phyloP scores from a whole-genome alignment of 208 protist species.

The Leptomonas pyrrhocoris region DNA sequence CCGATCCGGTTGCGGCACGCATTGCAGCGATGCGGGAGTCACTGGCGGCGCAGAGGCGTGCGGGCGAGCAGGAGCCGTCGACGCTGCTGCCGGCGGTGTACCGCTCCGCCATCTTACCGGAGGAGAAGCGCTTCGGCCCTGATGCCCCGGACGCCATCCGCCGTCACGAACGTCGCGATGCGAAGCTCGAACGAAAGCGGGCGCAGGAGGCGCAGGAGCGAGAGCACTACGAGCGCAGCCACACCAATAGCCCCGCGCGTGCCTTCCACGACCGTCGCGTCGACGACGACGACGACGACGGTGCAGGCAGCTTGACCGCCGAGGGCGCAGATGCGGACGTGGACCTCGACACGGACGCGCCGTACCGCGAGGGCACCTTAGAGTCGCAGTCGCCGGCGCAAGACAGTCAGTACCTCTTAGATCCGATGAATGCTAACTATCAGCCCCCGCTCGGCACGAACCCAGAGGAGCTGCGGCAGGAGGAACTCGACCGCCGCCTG shows the following conservation, averaged over 20 bases:
- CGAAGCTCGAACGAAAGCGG: constrained; percentile 74
- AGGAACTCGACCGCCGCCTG: constrained; percentile 41
- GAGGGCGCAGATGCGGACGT: constrained; percentile 13
- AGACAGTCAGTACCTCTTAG: constrained; percentile 31
- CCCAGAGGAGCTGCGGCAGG: constrained; percentile 62
- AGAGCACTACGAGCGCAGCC: constrained; percentile 22
- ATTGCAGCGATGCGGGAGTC: constrained; percentile 30
- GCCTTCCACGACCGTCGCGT: not conserved
- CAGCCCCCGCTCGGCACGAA: constrained; percentile 85
- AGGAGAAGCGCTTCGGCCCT: constrained; percentile 78
- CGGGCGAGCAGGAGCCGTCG: constrained; percentile 20
- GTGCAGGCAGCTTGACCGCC: constrained; percentile 7
- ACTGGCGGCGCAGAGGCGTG: constrained; percentile 16
- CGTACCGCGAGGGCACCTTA: constrained; percentile 17
- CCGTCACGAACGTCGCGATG: constrained; percentile 76
- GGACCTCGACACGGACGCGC: constrained; percentile 12
- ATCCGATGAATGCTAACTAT: constrained; percentile 51
- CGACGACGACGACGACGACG: constrained; percentile 17
- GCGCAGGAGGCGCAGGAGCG: constrained; percentile 48
- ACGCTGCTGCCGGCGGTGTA: constrained; percentile 73
- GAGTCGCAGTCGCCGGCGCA: constrained; percentile 18
- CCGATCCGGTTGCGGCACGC: constrained; percentile 34
- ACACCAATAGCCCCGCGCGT: constrained; percentile 12
- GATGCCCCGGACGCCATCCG: constrained; percentile 75
- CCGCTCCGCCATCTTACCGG: constrained; percentile 66